Percentiles rank a stretch among this genome's conserved stretches.
Conservation (phyloP, 148 eudicot genomes). For the Selenicereus undatus region DNA sequence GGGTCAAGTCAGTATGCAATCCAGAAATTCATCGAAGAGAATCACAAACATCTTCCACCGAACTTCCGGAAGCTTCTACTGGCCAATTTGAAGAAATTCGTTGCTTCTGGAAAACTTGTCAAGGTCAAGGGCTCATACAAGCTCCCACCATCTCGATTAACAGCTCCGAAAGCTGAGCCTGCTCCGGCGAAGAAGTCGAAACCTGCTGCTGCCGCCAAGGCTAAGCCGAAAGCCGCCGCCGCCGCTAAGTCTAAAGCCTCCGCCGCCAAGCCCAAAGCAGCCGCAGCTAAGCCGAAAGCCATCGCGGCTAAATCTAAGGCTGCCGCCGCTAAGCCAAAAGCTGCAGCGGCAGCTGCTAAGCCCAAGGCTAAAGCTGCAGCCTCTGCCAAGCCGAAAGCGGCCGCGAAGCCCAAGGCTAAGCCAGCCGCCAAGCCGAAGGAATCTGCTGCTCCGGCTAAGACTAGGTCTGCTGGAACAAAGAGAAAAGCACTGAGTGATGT, state of each 20-base stretch:
- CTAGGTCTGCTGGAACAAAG: conserved; percentile 30
- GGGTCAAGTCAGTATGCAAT: conserved; percentile 72
- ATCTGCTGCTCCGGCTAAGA: conserved; percentile 31
- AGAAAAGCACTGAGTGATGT: conserved; percentile 30
- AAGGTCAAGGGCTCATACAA: conserved; percentile 52
- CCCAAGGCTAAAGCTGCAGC: conserved; percentile 51
- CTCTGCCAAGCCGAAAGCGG: conserved; percentile 44
- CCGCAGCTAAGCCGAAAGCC: conserved; percentile 26
- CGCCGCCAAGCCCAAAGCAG: conserved; percentile 30
- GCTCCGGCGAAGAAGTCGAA: conserved; percentile 23
- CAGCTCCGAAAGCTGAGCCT: conserved; percentile 22
- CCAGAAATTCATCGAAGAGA: conserved; percentile 53
- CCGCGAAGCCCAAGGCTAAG: conserved; percentile 6
- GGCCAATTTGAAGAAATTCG: conserved; percentile 36
- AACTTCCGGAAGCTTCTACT: conserved; percentile 53
- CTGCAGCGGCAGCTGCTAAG: conserved; percentile 12
- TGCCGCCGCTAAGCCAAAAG: conserved; percentile 20
- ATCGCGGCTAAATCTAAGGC: conserved; percentile 43
- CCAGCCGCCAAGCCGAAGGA: conserved; percentile 31
- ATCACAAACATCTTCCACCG: conserved; percentile 46
- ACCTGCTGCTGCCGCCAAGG: conserved; percentile 22
- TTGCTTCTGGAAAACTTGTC: conserved; percentile 32
- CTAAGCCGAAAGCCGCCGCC: conserved; percentile 36
- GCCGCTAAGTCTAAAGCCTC: conserved; percentile 39
- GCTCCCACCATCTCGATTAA: conserved; percentile 32